These are phyloP conservation scores for Penicillium cosmopolitanum DNA, from an alignment of 495 filamentous ascomycete species.

Conservation along the genomic window DNA sequence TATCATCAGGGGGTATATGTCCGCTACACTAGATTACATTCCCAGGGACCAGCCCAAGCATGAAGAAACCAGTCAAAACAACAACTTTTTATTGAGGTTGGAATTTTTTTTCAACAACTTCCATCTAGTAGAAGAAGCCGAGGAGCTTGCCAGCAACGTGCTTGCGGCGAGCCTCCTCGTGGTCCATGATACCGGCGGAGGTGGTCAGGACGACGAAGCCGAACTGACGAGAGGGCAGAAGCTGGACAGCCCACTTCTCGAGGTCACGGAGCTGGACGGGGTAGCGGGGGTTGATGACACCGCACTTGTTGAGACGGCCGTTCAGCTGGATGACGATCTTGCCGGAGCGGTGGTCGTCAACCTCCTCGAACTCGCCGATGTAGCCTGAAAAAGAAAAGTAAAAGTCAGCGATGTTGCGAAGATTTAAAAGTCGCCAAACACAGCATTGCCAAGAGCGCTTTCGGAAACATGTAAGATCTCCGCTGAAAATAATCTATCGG, in stretches of 20 bases:
- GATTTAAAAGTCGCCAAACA: constrained; percentile 89
- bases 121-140: constrained; percentile 90
- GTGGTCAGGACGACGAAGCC: constrained; percentile 98
- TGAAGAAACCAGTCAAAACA: constrained; percentile 33
- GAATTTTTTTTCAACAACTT: constrained; percentile 25
- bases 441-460: constrained; percentile 54
- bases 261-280: constrained; percentile 96
- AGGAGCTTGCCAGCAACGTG: constrained; percentile 96
- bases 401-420: constrained; percentile 78
- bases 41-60: constrained; percentile 32
- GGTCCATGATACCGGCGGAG: constrained; percentile 99
- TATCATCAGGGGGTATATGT: constrained; percentile 30
- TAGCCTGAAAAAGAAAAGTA: constrained; percentile 66
- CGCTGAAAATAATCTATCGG: constrained; percentile 80
- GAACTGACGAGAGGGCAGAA: constrained; percentile 98
- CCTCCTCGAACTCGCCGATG: constrained; percentile 99
- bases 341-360: constrained; percentile 98
- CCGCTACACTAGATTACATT: constrained; percentile 41
- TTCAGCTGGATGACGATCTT: constrained; percentile 98
- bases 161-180: constrained; percentile 98
- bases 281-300: constrained; percentile 98
- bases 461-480: constrained; percentile 92
- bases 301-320: constrained; percentile 96
- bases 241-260: constrained; percentile 99
- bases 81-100: constrained; percentile 33